phyloP scores from a whole-genome alignment of 2,329 filamentous ascomycete genomes.

The Fusarium austroafricanum region DNA sequence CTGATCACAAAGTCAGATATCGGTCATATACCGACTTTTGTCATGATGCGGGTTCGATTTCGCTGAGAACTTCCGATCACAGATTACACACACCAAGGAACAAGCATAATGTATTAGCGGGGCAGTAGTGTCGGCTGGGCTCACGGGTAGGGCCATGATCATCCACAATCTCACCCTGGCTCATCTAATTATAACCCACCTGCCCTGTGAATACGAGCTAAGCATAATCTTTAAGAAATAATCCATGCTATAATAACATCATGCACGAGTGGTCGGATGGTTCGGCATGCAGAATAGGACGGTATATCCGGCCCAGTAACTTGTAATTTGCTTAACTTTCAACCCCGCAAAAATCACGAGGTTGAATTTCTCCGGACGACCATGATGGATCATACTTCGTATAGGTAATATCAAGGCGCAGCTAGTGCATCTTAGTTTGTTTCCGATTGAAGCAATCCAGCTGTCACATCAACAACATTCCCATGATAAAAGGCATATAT shows the following conservation, averaged over 20 bases:
- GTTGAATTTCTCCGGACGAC: conserved; percentile 4
- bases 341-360: conserved; percentile 4
- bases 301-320: not conserved
- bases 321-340: not conserved
- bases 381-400: conserved; percentile 6
- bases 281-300: not conserved
- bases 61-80: not conserved
- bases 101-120: conserved; percentile 3
- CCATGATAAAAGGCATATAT: conserved; percentile 13
- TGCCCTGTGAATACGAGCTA: conserved; percentile 6
- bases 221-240: conserved; percentile 7
- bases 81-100: not conserved
- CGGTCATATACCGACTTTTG: not conserved
- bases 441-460: not conserved
- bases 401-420: conserved; percentile 16
- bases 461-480: not conserved
- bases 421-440: conserved; percentile 11
- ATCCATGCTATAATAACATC: not conserved
- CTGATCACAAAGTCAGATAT: not conserved
- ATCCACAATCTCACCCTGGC: not conserved
- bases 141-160: conserved; percentile 6
- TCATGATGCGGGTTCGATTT: not conserved
- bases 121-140: not conserved
- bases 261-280: conserved; percentile 2
- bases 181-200: conserved; percentile 10